Percentiles rank a stretch among this genome's conserved stretches.
These are phyloP conservation scores for Quercus lobata DNA, from an alignment of 331 rosid genomes.

Conservation along the genomic window DNA sequence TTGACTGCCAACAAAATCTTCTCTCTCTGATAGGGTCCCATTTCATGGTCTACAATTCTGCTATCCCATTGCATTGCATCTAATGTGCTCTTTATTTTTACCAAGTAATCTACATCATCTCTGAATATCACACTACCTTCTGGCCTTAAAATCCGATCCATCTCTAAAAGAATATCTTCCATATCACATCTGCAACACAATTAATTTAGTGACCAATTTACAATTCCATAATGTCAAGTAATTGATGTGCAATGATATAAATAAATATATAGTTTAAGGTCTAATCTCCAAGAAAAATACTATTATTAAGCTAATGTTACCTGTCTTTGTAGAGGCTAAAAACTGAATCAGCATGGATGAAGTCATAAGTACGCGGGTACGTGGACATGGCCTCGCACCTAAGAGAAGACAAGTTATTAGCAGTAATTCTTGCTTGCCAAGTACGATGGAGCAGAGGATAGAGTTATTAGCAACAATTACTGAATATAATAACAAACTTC, in stretches of 20 bases:
- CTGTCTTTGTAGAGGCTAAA: conserved; percentile 73
- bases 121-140: conserved; percentile 65
- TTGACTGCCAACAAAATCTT: conserved; percentile 69
- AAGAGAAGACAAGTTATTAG: conserved; percentile 16
- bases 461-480: background rate
- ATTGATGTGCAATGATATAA: background rate
- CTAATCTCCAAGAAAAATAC: background rate
- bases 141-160: conserved; percentile 86
- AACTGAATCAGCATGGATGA: conserved; percentile 80
- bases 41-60: conserved; percentile 69
- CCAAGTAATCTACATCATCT: conserved; percentile 72
- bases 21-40: conserved; percentile 61
- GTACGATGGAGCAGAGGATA: no score
- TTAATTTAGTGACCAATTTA: background rate
- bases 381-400: conserved; percentile 99
- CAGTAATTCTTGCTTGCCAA: background rate
- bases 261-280: background rate
- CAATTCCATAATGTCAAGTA: background rate
- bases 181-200: conserved; percentile 58
- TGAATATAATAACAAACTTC: background rate
- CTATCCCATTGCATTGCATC: conserved; percentile 66
- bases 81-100: conserved; percentile 48
- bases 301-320: conserved; percentile 29
- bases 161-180: conserved; percentile 74
- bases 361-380: conserved; percentile 88